Evolutionary conservation across 2,329 filamentous ascomycete genomes (phyloP).

Genomic region (Sarocladiaceae sp.): DNA sequence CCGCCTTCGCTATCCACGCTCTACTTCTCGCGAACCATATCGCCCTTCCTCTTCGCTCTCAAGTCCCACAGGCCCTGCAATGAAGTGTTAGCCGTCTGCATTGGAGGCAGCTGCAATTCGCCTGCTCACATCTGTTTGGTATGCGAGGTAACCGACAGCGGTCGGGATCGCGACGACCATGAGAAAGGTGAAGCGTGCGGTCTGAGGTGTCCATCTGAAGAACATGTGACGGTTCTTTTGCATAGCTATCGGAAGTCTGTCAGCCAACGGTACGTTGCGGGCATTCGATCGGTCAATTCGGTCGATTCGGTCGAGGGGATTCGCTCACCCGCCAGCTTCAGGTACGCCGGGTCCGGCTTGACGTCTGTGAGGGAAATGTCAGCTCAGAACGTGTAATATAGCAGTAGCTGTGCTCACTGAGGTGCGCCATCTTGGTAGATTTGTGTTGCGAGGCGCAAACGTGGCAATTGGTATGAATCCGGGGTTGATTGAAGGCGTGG

Average conservation of each 20-base stretch:
- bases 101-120: slow-evolving; percentile 30
- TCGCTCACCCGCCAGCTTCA: slow-evolving; percentile 32
- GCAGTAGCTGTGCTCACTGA: slow-evolving; percentile 23
- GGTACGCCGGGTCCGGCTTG: slow-evolving; percentile 37
- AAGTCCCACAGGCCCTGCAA: slow-evolving; percentile 78
- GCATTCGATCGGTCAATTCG: neutral
- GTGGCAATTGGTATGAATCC: slow-evolving; percentile 4
- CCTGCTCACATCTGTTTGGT: slow-evolving; percentile 71
- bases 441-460: neutral
- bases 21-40: slow-evolving; percentile 77
- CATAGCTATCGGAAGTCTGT: slow-evolving; percentile 59
- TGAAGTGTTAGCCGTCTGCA: slow-evolving; percentile 4
- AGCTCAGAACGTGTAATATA: slow-evolving; percentile 15
- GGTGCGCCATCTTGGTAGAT: slow-evolving; percentile 33
- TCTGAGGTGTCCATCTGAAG: slow-evolving; percentile 89
- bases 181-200: slow-evolving; percentile 72
- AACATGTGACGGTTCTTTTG: slow-evolving; percentile 82
- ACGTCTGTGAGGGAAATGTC: slow-evolving; percentile 27
- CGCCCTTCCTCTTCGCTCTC: slow-evolving; percentile 82
- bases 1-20: slow-evolving; percentile 12
- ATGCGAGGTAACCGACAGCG: slow-evolving; percentile 67
- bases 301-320: slow-evolving; percentile 3
- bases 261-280: slow-evolving; percentile 10
- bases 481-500: neutral
- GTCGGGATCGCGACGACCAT: slow-evolving; percentile 72